phyloP scores from a whole-genome alignment of 2,329 filamentous ascomycete species.

The Penicillium sp. region DNA sequence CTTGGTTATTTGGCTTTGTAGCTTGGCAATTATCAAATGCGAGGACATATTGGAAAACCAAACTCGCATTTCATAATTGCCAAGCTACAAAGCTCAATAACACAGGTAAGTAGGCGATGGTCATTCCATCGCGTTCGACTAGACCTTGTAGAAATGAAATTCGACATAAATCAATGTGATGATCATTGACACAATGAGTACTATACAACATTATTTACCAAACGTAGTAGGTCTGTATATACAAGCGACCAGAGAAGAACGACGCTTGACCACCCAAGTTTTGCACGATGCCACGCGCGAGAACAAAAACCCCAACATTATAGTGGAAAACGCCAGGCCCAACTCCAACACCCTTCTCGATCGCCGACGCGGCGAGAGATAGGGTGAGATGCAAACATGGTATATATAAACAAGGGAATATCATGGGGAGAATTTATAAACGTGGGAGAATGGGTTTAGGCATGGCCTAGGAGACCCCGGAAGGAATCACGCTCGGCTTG shows the following conservation, averaged over 20 bases:
- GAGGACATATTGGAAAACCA: too few species aligned
- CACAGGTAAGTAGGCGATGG: too few species aligned
- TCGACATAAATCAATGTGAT: too few species aligned
- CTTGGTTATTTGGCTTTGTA: too few species aligned
- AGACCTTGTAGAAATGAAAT: too few species aligned
- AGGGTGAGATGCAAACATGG: slow-evolving; percentile 22
- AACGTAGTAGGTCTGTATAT: slow-evolving; percentile 13
- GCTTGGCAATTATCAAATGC: too few species aligned
- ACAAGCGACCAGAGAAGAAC: slow-evolving; percentile 12
- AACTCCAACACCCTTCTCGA: slow-evolving; percentile 15
- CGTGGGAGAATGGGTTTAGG: slow-evolving; percentile 2
- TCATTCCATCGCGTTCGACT: too few species aligned
- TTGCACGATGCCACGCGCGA: slow-evolving; percentile 12
- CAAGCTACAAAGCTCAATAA: too few species aligned
- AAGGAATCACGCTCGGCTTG: slow-evolving; percentile 58
- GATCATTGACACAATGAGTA: too few species aligned
- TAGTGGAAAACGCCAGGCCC: slow-evolving; percentile 4
- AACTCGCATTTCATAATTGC: too few species aligned
- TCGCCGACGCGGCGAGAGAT: slow-evolving; percentile 7
- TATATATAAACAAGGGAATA: slow-evolving; percentile 13
- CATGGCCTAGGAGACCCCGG: slow-evolving; percentile 43
- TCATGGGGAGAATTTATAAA: slow-evolving; percentile 1
- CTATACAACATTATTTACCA: slow-evolving; percentile 19
- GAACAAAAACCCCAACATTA: slow-evolving; percentile 7
- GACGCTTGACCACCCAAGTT: slow-evolving; percentile 3